Conservation (phyloP, 148 eudicot genomes). For the Chenopodium quinoa region DNA sequence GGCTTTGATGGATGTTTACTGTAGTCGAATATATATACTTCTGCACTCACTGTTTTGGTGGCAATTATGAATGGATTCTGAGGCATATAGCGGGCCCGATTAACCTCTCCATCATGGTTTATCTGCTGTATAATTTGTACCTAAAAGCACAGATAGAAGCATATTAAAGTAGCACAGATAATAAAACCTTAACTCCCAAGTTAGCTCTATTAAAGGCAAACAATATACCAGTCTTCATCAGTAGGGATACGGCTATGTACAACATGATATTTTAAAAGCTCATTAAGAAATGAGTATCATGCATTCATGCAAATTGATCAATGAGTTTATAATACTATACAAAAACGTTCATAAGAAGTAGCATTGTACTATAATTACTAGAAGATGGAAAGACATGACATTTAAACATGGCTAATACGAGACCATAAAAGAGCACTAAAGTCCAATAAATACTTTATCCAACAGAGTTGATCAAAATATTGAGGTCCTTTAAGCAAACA, state of each 20-base stretch:
- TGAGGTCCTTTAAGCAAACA: background rate
- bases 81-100: constrained; percentile 93
- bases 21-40: constrained; percentile 84
- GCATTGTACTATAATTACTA: too few species aligned
- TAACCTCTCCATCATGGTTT: constrained; percentile 89
- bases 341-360: too few species aligned
- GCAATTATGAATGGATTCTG: constrained; percentile 84
- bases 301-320: background rate
- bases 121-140: constrained; percentile 90
- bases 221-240: background rate
- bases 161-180: background rate
- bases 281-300: background rate
- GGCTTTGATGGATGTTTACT: constrained; percentile 90
- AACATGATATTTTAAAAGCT: background rate
- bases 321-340: background rate
- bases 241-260: background rate
- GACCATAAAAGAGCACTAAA: background rate
- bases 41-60: constrained; percentile 82
- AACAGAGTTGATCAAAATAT: background rate
- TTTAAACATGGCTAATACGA: background rate
- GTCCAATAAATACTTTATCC: background rate
- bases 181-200: background rate
- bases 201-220: background rate
- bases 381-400: background rate
- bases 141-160: constrained; percentile 36